These are phyloP conservation scores for Starmerella apis DNA, from an alignment of 805 yeast species.

Conservation along the genomic window DNA sequence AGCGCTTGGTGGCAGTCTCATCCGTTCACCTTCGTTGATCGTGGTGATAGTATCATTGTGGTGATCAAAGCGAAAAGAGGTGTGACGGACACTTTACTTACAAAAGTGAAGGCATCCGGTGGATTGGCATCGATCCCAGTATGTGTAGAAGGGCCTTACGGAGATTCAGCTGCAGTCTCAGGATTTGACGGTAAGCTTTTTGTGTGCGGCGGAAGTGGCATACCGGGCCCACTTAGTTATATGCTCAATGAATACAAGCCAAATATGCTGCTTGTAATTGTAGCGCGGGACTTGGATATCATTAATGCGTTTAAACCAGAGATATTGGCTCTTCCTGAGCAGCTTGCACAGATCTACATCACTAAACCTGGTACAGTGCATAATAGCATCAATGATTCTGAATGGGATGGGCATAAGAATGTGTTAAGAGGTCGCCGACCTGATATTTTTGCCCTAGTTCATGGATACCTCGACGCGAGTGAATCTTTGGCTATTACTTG, in stretches of 20 bases:
- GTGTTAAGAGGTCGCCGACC: neutral
- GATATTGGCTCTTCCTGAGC: neutral
- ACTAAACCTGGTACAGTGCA: neutral
- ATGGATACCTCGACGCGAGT: conserved; percentile 27
- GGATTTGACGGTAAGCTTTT: conserved; percentile 4
- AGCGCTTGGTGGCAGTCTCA: conserved; percentile 57
- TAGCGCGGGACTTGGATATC: conserved; percentile 6
- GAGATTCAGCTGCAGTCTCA: neutral
- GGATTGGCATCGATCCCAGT: neutral
- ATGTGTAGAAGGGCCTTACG: conserved; percentile 11
- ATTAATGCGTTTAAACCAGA: conserved; percentile 5
- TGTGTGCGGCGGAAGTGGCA: conserved; percentile 15
- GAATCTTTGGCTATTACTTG: conserved; percentile 44
- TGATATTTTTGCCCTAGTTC: conserved; percentile 25
- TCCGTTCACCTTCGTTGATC: conserved; percentile 46
- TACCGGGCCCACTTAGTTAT: conserved; percentile 12
- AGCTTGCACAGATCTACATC: neutral
- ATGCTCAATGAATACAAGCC: conserved; percentile 1
- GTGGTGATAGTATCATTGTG: neutral
- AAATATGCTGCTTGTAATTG: conserved; percentile 7
- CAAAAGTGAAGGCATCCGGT: neutral
- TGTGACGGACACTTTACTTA: neutral
- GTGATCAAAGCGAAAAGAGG: conserved; percentile 15
- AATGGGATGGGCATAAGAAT: neutral
- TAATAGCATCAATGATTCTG: neutral